Percentiles rank a stretch among this genome's conserved stretches.
phyloP scores from a whole-genome alignment of 768 basidiomycete species.

The Trametopsis cervina region DNA sequence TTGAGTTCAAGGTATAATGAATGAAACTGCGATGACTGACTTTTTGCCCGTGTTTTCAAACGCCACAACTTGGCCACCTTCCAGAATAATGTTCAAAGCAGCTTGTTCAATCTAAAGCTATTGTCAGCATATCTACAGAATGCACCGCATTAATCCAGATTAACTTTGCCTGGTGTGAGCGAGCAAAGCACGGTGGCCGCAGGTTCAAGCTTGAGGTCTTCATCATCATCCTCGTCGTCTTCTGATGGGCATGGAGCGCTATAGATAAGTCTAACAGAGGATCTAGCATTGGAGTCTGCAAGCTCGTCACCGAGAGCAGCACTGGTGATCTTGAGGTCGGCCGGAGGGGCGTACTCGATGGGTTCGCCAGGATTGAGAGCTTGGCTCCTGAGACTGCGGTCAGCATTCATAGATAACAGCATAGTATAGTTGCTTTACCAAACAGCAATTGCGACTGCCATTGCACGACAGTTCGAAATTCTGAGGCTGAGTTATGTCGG shows the following conservation, averaged over 20 bases:
- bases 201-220: constrained; percentile 15
- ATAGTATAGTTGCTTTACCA: not conserved
- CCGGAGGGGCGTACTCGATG: constrained; percentile 20
- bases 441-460: constrained; percentile 9
- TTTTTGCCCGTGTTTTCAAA: constrained; percentile 80
- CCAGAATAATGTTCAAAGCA: constrained; percentile 61
- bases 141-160: constrained; percentile 17
- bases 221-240: constrained; percentile 23
- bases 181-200: constrained; percentile 60
- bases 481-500: too few relatives aligned
- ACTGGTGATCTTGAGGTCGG: constrained; percentile 11
- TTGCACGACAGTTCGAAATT: too few relatives aligned
- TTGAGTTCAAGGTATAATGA: too few relatives aligned
- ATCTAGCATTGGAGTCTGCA: constrained; percentile 7
- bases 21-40: constrained; percentile 32
- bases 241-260: constrained; percentile 5
- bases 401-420: not conserved
- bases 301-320: constrained; percentile 10
- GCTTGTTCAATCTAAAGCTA: constrained; percentile 66
- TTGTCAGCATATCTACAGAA: not conserved
- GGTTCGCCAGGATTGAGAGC: constrained; percentile 3
- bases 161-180: constrained; percentile 75
- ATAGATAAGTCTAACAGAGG: constrained; percentile 12
- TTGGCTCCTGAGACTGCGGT: constrained; percentile 4
- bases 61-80: constrained; percentile 54